A percentile compares a stretch with the other conserved stretches of the same genome.
phyloP scores from a whole-genome alignment of 176 grass and related monocot genomes.

The Oryza longistaminata region DNA sequence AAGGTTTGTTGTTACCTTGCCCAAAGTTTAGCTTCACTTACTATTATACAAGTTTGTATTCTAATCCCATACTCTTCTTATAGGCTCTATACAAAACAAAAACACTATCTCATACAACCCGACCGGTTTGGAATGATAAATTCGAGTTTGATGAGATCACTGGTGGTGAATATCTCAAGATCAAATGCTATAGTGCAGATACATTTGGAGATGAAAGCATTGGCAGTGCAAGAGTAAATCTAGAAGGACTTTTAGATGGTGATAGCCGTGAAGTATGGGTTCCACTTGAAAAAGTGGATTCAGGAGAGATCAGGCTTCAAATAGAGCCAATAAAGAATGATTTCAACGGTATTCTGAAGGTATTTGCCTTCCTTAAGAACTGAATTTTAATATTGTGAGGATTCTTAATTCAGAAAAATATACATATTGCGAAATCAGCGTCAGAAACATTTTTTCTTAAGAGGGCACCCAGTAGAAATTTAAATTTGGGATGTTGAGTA shows the following conservation, averaged over 20 bases:
- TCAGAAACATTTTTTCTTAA: slow-evolving; percentile 10
- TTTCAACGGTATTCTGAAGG: slow-evolving; percentile 40
- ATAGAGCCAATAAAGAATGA: slow-evolving; percentile 70
- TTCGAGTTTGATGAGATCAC: slow-evolving; percentile 94
- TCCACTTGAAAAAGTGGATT: slow-evolving; percentile 82
- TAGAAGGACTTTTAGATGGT: slow-evolving; percentile 78
- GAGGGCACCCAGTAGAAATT: background rate
- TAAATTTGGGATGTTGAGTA: slow-evolving; percentile 7
- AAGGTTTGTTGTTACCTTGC: slow-evolving; percentile 61
- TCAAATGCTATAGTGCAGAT: slow-evolving; percentile 82
- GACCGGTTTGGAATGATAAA: slow-evolving; percentile 77
- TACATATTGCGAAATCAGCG: background rate
- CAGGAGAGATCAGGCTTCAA: slow-evolving; percentile 80
- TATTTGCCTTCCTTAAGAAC: slow-evolving; percentile 11
- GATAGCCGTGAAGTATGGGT: slow-evolving; percentile 74
- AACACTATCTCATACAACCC: slow-evolving; percentile 51
- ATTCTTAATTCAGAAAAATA: too few species aligned
- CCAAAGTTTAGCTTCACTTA: slow-evolving; percentile 22
- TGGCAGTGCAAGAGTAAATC: slow-evolving; percentile 82
- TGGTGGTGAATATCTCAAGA: slow-evolving; percentile 84
- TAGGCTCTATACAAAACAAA: slow-evolving; percentile 89
- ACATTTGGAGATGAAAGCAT: slow-evolving; percentile 83
- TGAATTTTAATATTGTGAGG: background rate
- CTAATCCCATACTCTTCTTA: slow-evolving; percentile 22
- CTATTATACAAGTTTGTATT: slow-evolving; percentile 13